Conservation (phyloP, 2,329 filamentous ascomycete species). For the Cordyceps cateniannulata region DNA sequence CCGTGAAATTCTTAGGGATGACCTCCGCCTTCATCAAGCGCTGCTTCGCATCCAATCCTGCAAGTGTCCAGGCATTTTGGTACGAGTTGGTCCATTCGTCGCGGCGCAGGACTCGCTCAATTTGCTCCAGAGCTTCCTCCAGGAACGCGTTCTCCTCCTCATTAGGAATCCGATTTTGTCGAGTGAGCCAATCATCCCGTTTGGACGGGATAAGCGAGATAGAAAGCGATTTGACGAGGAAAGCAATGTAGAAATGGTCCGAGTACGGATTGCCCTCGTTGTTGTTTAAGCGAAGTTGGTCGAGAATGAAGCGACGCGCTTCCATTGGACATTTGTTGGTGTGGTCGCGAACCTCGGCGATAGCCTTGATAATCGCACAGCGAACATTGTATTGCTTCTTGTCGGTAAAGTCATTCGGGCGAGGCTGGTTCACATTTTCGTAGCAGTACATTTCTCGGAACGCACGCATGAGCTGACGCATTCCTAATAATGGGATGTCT, state of each 20-base stretch:
- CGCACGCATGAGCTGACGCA: slow-evolving; percentile 76
- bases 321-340: slow-evolving; percentile 68
- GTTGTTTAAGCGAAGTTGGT: slow-evolving; percentile 89
- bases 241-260: slow-evolving; percentile 83
- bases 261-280: slow-evolving; percentile 86
- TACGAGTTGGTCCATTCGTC: slow-evolving; percentile 64
- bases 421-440: slow-evolving; percentile 68
- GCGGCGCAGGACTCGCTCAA: slow-evolving; percentile 60
- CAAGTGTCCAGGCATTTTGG: slow-evolving; percentile 60
- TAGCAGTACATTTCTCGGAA: slow-evolving; percentile 88
- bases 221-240: slow-evolving; percentile 60
- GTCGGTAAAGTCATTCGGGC: slow-evolving; percentile 87
- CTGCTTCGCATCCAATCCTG: slow-evolving; percentile 55
- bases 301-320: slow-evolving; percentile 77
- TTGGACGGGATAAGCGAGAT: slow-evolving; percentile 49
- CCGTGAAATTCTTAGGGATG: slow-evolving; percentile 45
- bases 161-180: slow-evolving; percentile 38
- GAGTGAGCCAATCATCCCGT: slow-evolving; percentile 37
- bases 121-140: slow-evolving; percentile 51
- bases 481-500: slow-evolving; percentile 65
- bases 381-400: slow-evolving; percentile 81
- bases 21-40: slow-evolving; percentile 58
- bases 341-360: slow-evolving; percentile 71
- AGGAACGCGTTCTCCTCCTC: slow-evolving; percentile 44
- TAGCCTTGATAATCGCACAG: slow-evolving; percentile 72